phyloP scores from a whole-genome alignment of 1,284 basidiomycete genomes.

The Ganoderma sinense region DNA sequence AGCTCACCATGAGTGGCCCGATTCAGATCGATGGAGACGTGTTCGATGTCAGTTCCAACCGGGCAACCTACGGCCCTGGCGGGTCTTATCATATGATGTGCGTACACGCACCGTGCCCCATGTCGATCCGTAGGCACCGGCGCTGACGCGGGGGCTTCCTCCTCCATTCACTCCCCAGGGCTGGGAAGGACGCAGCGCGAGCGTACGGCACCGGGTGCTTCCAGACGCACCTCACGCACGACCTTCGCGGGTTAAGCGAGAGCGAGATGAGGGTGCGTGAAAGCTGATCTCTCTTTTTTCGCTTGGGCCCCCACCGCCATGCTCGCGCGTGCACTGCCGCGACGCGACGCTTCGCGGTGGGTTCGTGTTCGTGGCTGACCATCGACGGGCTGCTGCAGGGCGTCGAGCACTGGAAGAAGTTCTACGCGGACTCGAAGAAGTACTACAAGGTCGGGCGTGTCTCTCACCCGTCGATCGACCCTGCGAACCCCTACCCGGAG shows the following conservation, averaged over 20 bases:
- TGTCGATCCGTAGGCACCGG: slow-evolving; percentile 19
- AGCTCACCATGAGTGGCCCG: slow-evolving; percentile 24
- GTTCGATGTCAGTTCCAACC: slow-evolving; percentile 85
- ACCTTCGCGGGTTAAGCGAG: slow-evolving; percentile 82
- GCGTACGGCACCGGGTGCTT: slow-evolving; percentile 96
- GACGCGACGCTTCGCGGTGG: not conserved
- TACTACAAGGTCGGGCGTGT: slow-evolving; percentile 83
- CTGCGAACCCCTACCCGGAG: slow-evolving; percentile 77
- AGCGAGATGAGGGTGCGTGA: slow-evolving; percentile 71
- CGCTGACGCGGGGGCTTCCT: slow-evolving; percentile 13
- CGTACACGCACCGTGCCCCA: slow-evolving; percentile 39
- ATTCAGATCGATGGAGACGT: slow-evolving; percentile 89
- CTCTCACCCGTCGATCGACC: slow-evolving; percentile 80
- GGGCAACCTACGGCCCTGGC: slow-evolving; percentile 88
- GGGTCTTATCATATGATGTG: slow-evolving; percentile 88
- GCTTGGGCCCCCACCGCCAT: slow-evolving; percentile 3
- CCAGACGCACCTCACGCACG: slow-evolving; percentile 88
- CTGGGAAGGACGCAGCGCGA: slow-evolving; percentile 87
- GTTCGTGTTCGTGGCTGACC: slow-evolving; percentile 2
- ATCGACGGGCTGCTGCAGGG: slow-evolving; percentile 52
- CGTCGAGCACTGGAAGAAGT: slow-evolving; percentile 87
- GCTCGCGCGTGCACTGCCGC: slow-evolving; percentile 8
- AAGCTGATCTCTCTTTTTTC: slow-evolving; percentile 9
- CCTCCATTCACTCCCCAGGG: slow-evolving; percentile 52
- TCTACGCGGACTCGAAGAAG: slow-evolving; percentile 83